Evolutionary conservation across 495 filamentous ascomycete genomes (phyloP), one percentile per base, ranked within the genome.

Genomic region (Neurospora cerealis): DNA sequence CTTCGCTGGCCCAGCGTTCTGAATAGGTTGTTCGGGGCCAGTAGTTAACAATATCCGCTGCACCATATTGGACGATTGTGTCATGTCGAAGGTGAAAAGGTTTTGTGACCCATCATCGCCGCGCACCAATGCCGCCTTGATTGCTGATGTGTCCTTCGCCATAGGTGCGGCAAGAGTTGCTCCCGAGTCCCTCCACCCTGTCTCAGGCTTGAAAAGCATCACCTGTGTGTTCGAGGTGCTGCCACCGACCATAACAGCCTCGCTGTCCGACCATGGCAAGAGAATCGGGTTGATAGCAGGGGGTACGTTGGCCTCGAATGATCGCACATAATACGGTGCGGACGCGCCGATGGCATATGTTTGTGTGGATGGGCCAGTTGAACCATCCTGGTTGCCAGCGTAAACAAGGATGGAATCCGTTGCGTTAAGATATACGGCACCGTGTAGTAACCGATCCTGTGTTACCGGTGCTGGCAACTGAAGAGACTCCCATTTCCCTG

Each of bases 61-160:
- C 60, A 98, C 92, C 10, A 83, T 78, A 79, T 97, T 96, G n/a
- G 96, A 95, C 4, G 89, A 90, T 13, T 84, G 84, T 15, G 83
- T 87, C 86, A 95, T 88, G 78, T 97, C 89, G 79, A 94, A 98
- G 1, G 88, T 88, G 75, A 94, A 88, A 15, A 98, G 83, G n/a
- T 93, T 85, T 79, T 94, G 96, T 81, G 92, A 94, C 5, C 90
- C 93, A 78, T 97, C 92, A 48, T 90, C 88, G 9, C 89, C 91
- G 70, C 84, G 83, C 24, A 97, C 80, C 17, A 98, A 80, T 7
- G 88, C 85, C 21, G 86, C 89, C 77, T 89, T 87, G n/a, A 88
- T 80, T 0, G 75, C 73, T 5, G 83, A 82, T 7, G 84, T 80
- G 38, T 88, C 86, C 73, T 88, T 86, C 8, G 87, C 78, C 11